Percentiles rank a stretch among this genome's conserved stretches.
Conservation (phyloP, 1,139 yeast species). For the Pichia sp. region DNA sequence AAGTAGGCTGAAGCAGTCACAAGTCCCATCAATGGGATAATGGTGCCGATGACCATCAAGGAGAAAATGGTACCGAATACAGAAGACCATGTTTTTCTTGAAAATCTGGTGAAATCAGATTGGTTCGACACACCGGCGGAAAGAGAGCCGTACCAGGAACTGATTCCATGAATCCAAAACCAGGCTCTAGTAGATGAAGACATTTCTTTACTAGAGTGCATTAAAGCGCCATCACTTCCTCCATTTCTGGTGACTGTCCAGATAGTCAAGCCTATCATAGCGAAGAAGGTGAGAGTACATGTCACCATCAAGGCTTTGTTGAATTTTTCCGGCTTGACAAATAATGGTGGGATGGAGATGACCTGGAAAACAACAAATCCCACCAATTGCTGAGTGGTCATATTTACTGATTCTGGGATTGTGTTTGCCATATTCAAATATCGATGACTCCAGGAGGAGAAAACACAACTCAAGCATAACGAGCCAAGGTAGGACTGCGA, state of each 20-base stretch:
- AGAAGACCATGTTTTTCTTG: background rate
- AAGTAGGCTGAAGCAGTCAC: background rate
- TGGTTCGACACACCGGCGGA: slow-evolving; percentile 1
- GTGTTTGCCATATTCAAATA: background rate
- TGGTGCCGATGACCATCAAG: background rate
- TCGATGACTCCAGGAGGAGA: slow-evolving; percentile 1
- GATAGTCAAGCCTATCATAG: background rate
- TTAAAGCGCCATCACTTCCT: background rate
- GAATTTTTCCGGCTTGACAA: background rate
- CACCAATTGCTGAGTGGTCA: background rate
- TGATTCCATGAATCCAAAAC: slow-evolving; percentile 1
- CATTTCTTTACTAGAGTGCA: background rate
- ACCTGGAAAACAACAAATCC: background rate
- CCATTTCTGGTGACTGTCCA: background rate
- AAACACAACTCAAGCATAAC: background rate
- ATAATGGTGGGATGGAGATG: background rate
- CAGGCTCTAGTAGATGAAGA: background rate
- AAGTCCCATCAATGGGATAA: background rate
- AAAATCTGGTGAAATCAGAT: slow-evolving; percentile 3
- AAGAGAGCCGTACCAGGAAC: slow-evolving; percentile 1
- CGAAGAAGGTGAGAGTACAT: background rate
- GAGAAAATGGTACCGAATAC: background rate
- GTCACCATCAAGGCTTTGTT: background rate
- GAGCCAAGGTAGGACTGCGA: slow-evolving; percentile 1
- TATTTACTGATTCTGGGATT: background rate